These are phyloP conservation scores for Spathaspora sp. DNA, from an alignment of 1,139 yeast species.

Conservation along the genomic window DNA sequence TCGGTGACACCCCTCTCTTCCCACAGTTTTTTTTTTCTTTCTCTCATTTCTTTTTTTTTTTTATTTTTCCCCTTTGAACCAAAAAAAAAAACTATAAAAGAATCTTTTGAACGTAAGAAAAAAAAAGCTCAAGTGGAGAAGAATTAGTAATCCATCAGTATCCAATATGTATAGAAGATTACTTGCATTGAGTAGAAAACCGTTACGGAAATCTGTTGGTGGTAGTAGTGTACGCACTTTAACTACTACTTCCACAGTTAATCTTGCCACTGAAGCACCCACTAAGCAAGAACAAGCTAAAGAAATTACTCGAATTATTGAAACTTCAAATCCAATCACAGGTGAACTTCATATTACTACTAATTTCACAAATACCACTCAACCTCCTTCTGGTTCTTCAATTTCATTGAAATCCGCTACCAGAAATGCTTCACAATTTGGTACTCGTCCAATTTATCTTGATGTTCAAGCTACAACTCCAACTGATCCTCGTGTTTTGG, in stretches of 20 bases:
- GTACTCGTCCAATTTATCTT: constrained; percentile 84
- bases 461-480: constrained; percentile 99
- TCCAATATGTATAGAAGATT: not conserved
- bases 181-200: not conserved
- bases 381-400: constrained; percentile 46
- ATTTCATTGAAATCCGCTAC: constrained; percentile 45
- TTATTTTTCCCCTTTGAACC: not conserved
- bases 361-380: constrained; percentile 18
- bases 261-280: constrained; percentile 3
- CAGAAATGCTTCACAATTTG: constrained; percentile 49
- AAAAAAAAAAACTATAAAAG: not conserved
- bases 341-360: constrained; percentile 21
- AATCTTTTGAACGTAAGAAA: not conserved
- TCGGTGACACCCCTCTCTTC: not conserved
- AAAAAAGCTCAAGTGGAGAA: not conserved
- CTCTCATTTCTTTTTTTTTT: not conserved
- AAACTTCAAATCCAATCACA: constrained; percentile 16
- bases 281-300: constrained; percentile 2
- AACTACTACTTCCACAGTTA: not conserved
- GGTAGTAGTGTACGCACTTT: not conserved
- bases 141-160: not conserved
- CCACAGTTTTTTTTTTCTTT: not conserved
- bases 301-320: not conserved
- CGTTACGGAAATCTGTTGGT: not conserved
- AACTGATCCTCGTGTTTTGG: constrained; percentile 94